Conservation (phyloP, 2,329 filamentous ascomycete species). For the Bretziella fagacearum region DNA sequence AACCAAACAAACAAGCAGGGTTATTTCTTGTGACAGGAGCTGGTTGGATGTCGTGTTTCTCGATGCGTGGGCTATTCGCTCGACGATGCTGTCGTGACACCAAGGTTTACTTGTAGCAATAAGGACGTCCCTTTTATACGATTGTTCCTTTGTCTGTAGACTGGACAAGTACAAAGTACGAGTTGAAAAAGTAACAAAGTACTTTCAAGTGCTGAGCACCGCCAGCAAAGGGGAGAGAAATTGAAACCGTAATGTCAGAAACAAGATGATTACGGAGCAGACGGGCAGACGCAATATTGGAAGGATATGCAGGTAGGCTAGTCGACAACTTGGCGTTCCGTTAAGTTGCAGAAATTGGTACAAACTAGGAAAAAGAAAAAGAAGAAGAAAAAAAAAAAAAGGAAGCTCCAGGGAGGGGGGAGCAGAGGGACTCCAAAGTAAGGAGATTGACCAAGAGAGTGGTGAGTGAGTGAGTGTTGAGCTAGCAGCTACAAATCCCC, state of each 20-base stretch:
- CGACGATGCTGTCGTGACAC: neutral
- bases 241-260: neutral
- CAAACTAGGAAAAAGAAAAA: neutral
- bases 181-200: neutral
- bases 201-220: neutral
- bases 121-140: neutral
- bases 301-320: constrained; percentile 5
- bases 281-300: neutral
- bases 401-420: neutral
- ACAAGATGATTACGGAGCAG: neutral
- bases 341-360: too few relatives aligned
- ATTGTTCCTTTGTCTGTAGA: neutral
- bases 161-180: neutral
- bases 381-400: neutral
- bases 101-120: neutral
- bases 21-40: neutral
- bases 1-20: neutral
- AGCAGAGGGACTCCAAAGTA: neutral
- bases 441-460: neutral
- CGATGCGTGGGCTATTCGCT: neutral
- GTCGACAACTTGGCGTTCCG: neutral
- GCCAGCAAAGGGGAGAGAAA: neutral
- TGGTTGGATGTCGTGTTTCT: neutral
- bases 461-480: neutral
- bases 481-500: neutral